Base-by-base conservation (phyloP, 306 rosid species). In the Pterocarpus macrocarpus region DNA sequence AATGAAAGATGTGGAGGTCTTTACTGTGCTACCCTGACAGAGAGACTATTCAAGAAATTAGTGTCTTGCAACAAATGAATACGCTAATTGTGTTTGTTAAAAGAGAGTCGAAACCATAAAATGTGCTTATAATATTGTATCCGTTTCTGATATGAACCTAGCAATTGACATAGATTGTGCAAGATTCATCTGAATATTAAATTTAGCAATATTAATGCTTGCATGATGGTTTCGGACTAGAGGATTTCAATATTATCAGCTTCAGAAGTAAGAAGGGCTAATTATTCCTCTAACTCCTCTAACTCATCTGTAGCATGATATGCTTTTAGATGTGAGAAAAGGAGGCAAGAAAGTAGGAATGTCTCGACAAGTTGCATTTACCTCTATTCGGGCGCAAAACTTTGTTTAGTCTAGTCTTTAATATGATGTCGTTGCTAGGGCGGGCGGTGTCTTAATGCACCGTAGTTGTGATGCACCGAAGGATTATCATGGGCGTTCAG, bases 1-100 rank as follows among this genome's bases (percentile, higher is more conserved):
- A 30, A 91, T 93, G 98, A 77, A 85, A 47, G 91, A 88, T 49
- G 98, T 94, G 49, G 80, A 90, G 82, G 93, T 95, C 85, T 87
- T 91, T 84, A 95, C 96, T 0, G 95, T 95, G 57, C 82, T 87
- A 41, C 97, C 99, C 10, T 84, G 72, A 82, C 58, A 59, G 81
- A 49, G 2, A 71, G 35, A 28, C 49, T 36, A 22, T 63, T 79
- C 64, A 14, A 63, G 58, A 64, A 70, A 64, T 47, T 35, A 64
- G 58, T 66, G 39, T 56, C 78, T 44, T 43, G 41, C 69, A 5
- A 33, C 75, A 71, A 67, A 22, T 58, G 52, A 65, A 32, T 57
- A 55, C 64, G 34, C 68, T 69, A 57, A 44, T 78, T 55, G 39
- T 74, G 47, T 61, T 73, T 65, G 32, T 63, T 30, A 12, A 22